Evolutionary conservation across 106 monocot genomes (phyloP), one percentile per base, ranked within the genome.

Genomic region (Chionographis japonica): DNA sequence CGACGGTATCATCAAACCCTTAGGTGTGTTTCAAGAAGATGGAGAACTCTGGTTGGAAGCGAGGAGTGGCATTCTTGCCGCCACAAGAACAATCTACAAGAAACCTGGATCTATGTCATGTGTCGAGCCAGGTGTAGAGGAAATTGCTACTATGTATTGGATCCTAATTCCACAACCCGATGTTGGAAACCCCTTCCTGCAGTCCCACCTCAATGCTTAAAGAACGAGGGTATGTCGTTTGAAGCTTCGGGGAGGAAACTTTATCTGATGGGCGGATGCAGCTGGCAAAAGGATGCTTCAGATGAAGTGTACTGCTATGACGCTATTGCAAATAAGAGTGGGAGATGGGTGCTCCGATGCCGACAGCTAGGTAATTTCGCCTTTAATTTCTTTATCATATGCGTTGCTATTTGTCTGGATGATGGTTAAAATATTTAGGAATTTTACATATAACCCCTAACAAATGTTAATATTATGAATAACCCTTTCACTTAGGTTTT

Each of bases 301-400:
- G 75, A 82, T 90, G 79, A 90, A 57, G 84, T 90, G 19, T 80
- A 75, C 49, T 82, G 69, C 52, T 94, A 89, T 71, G 75, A 89
- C 80, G 63, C 82, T 54, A 68, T 64, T 15, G 36, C 60, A 12
- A 79, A 79, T 71, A 50, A 61, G n/a, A 61, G 27, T 90, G 93
- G 93, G 79, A 69, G 57, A 57, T 53, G 56, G 77, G 59, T 52
- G 39, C 72, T 61, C 41, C 75, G 41, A 80, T 94, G 89, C 86
- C 86, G 40, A 78, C 63, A 19, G 71, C 82, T 37, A 94, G 93
- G 93, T 89, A 46, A 85, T 8, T 37, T 2, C 46, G 19, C 39
- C 51, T 46, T 10, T 46, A 10, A 46, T 10, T 10, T 46, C 5
- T 46, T 46, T 10, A 46, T 46, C 9, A 6, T 46, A 10, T 46